Base-by-base conservation (phyloP, 2,329 filamentous ascomycete species). In the Diaporthe sp. region DNA sequence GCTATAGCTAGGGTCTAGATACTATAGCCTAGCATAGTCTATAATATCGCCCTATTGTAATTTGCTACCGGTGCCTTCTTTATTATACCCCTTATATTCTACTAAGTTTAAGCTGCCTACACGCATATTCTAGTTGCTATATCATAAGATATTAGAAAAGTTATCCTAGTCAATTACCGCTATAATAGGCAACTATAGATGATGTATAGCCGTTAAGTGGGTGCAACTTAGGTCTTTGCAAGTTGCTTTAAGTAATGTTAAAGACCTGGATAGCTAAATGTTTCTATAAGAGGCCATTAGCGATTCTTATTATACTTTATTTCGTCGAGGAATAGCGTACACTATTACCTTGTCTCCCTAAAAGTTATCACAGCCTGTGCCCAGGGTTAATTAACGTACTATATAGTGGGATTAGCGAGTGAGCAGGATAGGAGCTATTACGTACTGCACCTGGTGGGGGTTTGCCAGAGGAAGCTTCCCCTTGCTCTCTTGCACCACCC, bases 61-160 rank as follows among this genome's bases (percentile, higher is more conserved):
- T 30, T 66, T 53, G 77, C 81, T 85, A 76, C 79, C 81, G 78
- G 75, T 80, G 76, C 77, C 78, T 47, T 78, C 72, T n/a, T 63
- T 35, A 25, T 72, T 72, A 17, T 56, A 19, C n/a, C 50, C 71
- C 17, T 73, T 70, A 12, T 70, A 65, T 15, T 73, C 74, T 79
- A 9, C 80, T 77, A 37, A 76, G 70, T 78, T 76, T 50, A 78
- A 74, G 25, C 78, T 80, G 53, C 84, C 82, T 12, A 82, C 83
- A 10, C 79, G 81, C 74, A 86, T 84, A 73, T 86, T 86, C 58
- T 89, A 88, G 74, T 93, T 91, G 81, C 91, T 92, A 78, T 90
- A 88, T 94, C 94, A 97, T 73, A 93, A 93, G 76, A 96, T 91
- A 81, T 91, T 94, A 81, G 94, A 94, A 84, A 96, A 97, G 84